Evolutionary conservation across 108 stramenopile genomes (phyloP), one percentile per base, ranked within the genome.

Genomic region (Cyclotella atomus): DNA sequence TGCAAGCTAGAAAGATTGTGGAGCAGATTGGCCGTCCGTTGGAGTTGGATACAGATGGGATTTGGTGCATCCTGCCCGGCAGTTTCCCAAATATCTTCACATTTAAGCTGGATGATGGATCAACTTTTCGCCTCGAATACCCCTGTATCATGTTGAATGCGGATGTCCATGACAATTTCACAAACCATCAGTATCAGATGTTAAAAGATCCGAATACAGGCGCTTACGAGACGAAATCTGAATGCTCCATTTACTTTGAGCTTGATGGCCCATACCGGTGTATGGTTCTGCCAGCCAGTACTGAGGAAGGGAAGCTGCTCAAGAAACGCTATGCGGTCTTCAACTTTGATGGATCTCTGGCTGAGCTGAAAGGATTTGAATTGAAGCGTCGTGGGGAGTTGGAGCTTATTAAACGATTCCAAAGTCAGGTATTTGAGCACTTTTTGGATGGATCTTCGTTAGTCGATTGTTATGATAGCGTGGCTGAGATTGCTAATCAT

Each of bases 301-400:
- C 98, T 3, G 99, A 99, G 82, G 99, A 99, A 75, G 99, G 99
- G 23, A 97, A 93, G 65, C 89, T 99, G 44, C 82, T 99, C 71
- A 99, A 99, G 81, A 99, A 99, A 78, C 88, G 98, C 20, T 99
- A 99, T 72, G 99, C 98, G n/a, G 99, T 99, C 16, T 99, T 99
- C 83, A 98, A 99, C 81, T 94, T 95, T 66, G 97, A 99, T 76
- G 98, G 98, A 14, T 94, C 97, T 23, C 85, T 99, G 16, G 99
- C 99, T 28, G 99, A 99, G 76, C 90, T 99, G 23, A 99, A 99
- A 80, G 99, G 99, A 15, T 99, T 99, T 73, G 99, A 99, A 75
- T 84, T 99, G 61, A 99, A 99, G 84, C 93, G 99, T 23, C 92
- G 99, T 34, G 99, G 99, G 30, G 99, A 99, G 85, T 88, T 99